Evolutionary conservation across 176 grass and related monocot species (phyloP).

Genomic region (Pontederia crassipes): DNA sequence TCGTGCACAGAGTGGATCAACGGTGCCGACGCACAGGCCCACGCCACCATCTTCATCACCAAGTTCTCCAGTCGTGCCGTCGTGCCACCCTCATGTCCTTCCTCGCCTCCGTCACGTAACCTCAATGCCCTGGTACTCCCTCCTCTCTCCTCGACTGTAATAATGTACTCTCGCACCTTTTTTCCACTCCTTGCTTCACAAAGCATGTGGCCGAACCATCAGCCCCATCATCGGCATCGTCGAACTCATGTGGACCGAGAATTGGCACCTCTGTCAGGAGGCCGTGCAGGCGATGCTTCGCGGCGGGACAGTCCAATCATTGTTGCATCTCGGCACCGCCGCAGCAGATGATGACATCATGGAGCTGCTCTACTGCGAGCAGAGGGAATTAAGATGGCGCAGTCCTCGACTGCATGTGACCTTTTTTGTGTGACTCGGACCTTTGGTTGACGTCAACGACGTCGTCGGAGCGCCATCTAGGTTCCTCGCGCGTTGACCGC

Average conservation of each 20-base stretch:
- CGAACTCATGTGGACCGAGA: conserved; percentile 63
- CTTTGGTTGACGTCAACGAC: conserved; percentile 35
- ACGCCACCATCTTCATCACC: conserved; percentile 90
- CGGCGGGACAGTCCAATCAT: conserved; percentile 37
- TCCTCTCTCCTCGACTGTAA: neutral
- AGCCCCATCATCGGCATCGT: conserved; percentile 77
- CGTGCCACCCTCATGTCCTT: conserved; percentile 81
- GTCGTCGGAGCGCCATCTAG: neutral
- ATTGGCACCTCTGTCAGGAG: conserved; percentile 80
- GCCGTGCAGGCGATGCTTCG: conserved; percentile 54
- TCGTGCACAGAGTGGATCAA: conserved; percentile 72
- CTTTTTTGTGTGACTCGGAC: conserved; percentile 29
- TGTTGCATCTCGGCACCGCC: conserved; percentile 23
- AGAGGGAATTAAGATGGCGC: neutral
- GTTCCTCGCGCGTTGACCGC: neutral
- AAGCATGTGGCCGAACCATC: conserved; percentile 86
- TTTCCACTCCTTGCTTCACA: conserved; percentile 86
- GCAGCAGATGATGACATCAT: conserved; percentile 18
- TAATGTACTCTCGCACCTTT: conserved; percentile 27
- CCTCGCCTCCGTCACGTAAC: conserved; percentile 66
- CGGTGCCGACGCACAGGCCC: conserved; percentile 53
- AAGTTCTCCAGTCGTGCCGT: conserved; percentile 51
- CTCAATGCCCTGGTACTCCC: conserved; percentile 47
- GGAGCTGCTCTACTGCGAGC: neutral
- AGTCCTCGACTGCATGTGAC: neutral